These are phyloP conservation scores for Erythrophleum ivorense DNA, from an alignment of 331 rosid genomes.

Conservation along the genomic window DNA sequence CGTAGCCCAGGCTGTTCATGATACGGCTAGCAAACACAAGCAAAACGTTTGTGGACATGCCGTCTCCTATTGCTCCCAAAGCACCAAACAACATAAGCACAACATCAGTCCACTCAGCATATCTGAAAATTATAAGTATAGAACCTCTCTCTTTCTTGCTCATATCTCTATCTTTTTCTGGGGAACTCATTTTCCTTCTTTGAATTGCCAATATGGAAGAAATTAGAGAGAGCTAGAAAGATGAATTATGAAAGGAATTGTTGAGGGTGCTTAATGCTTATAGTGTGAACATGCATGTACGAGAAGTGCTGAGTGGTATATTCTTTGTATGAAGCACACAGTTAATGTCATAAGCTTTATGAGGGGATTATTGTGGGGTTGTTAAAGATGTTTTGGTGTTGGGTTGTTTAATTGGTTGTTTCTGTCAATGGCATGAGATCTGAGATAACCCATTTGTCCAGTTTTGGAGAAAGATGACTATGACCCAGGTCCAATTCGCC, in stretches of 20 bases:
- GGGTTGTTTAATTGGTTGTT: slow-evolving; percentile 14
- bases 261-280: slow-evolving; percentile 4
- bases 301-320: slow-evolving; percentile 33
- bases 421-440: slow-evolving; percentile 28
- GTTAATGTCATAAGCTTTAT: slow-evolving; percentile 29
- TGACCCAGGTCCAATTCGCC: slow-evolving; percentile 39
- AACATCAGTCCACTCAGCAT: slow-evolving; percentile 80
- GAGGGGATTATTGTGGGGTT: slow-evolving; percentile 49
- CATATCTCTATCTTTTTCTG: slow-evolving; percentile 38
- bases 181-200: slow-evolving; percentile 49
- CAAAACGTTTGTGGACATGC: slow-evolving; percentile 86
- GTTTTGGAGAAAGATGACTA: slow-evolving; percentile 49
- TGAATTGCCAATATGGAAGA: not conserved
- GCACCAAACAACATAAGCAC: slow-evolving; percentile 79
- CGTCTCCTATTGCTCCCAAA: slow-evolving; percentile 92
- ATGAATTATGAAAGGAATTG: not conserved
- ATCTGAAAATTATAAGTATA: slow-evolving; percentile 59
- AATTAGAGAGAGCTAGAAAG: not conserved
- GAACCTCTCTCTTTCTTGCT: slow-evolving; percentile 41
- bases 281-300: slow-evolving; percentile 34
- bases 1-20: slow-evolving; percentile 88
- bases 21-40: slow-evolving; percentile 82
- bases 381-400: slow-evolving; percentile 42
- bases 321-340: slow-evolving; percentile 47
- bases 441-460: slow-evolving; percentile 30